Percentiles rank a stretch among this genome's conserved stretches.
Evolutionary conservation across 1,284 basidiomycete species (phyloP).

Genomic region (Ceratobasidium sp.): DNA sequence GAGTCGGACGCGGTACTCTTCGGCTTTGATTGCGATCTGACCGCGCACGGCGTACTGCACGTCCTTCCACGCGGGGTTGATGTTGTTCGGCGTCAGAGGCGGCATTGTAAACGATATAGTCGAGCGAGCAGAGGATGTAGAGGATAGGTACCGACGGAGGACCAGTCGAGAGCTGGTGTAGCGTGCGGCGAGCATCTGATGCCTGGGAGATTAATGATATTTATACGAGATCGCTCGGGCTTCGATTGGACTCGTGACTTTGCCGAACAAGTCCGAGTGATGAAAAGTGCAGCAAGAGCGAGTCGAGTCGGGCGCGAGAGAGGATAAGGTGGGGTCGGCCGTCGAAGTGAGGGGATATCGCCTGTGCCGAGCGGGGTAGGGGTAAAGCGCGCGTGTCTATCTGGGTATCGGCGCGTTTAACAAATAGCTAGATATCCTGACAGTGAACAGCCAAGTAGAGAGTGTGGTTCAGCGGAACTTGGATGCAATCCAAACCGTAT

Average conservation of each 20-base stretch:
- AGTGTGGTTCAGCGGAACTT: background rate
- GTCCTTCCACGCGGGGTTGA: constrained; percentile 87
- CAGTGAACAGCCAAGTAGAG: too few relatives aligned
- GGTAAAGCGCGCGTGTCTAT: background rate
- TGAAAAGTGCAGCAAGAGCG: background rate
- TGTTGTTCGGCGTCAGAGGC: constrained; percentile 66
- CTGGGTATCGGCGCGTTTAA: background rate
- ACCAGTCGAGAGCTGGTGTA: constrained; percentile 14
- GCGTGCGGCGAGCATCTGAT: constrained; percentile 36
- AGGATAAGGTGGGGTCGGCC: background rate
- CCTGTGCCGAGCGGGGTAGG: background rate
- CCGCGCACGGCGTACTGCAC: constrained; percentile 98
- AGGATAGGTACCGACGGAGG: constrained; percentile 1
- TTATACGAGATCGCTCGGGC: constrained; percentile 59
- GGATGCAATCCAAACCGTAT: too few relatives aligned
- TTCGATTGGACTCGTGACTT: constrained; percentile 25
- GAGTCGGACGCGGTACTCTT: constrained; percentile 79
- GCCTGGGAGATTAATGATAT: constrained; percentile 18
- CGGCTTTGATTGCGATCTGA: constrained; percentile 94
- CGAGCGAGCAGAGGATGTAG: constrained; percentile 21
- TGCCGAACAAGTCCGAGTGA: constrained; percentile 37
- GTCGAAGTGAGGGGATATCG: background rate
- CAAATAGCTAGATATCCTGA: too few relatives aligned
- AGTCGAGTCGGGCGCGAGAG: constrained; percentile 2
- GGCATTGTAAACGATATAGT: constrained; percentile 59